Base-by-base conservation (phyloP, 176 grass and related monocot species). In the Oryza coarctata region DNA sequence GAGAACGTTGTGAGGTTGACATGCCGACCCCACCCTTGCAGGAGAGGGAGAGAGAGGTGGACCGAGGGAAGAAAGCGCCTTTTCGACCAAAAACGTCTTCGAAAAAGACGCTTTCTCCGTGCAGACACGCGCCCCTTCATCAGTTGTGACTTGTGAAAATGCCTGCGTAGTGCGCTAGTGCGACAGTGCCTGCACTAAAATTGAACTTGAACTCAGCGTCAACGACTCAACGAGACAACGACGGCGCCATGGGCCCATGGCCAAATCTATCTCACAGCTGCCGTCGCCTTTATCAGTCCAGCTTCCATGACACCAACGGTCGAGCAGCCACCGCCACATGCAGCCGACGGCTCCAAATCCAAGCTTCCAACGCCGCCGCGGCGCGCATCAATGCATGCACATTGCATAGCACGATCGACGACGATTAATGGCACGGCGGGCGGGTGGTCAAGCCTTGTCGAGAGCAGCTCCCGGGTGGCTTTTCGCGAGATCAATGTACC, bases 361-460 rank as follows among this genome's bases (percentile, higher is more conserved):
- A n/a, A n/a, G n/a, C n/a, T n/a, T n/a, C n/a, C n/a, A n/a, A n/a
- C n/a, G n/a, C n/a, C n/a, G n/a, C n/a, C n/a, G n/a, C n/a, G n/a
- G n/a, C n/a, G n/a, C n/a, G n/a, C n/a, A n/a, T n/a, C n/a, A n/a
- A n/a, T n/a, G 75, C 22, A 20, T 3, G 55, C n/a, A 60, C 55
- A 10, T 25, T 25, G 55, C 22, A 60, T 25, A 25, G 55, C 17
- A 23, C 52, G 22, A 52, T 55, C 50, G 50, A 5, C 61, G 45
- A 66, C 4, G 87, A 85, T 85, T 52, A 74, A 86, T 86, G 78
- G 44, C 70, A 23, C 76, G 83, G 83, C 67, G 44, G 83, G 83
- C 67, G 44, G 73, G 77, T 86, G 88, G 73, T 70, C 83, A 71
- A 50, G 78, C 57, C 82, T 13, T 65, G 82, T 88, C 82, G 36